Evolutionary conservation across 1,139 yeast genomes (phyloP), one percentile per base, ranked within the genome.

Genomic region (Ogataea hybrid): DNA sequence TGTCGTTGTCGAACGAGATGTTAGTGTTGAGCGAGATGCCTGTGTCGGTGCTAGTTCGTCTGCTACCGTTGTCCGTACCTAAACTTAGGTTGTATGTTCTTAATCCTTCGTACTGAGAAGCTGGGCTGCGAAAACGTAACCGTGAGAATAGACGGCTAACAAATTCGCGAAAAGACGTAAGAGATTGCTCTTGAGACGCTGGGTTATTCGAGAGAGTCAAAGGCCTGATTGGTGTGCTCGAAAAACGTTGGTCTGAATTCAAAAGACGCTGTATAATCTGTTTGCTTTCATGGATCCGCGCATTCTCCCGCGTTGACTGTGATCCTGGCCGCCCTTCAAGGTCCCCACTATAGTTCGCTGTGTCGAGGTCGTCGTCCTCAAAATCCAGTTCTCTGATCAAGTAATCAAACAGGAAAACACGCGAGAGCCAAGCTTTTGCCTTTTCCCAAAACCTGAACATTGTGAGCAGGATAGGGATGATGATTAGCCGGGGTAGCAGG

Each of bases 401-500:
- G 39, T 81, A 78, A 42, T 73, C 79, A 25, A 71, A 65, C 25
- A 65, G 50, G 30, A 62, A 55, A 12, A 51, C 46, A 9, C 55
- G 56, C 18, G 57, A 45, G 62, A 64, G 10, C 77, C 80, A 71
- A 48, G 69, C 70, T 63, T 78, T 80, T 15, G 84, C 53, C 47
- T 69, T 73, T 47, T 83, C 92, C 61, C 83, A 85, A n/a, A 84
- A 69, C 54, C 83, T 79, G 59, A 86, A 84, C 12, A 73, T 53
- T 0, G 90, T 78, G 17, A 58, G 39, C 43, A 85, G 63, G 0
- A 86, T 75, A 0, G 95, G 95, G 11, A 87, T 64, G 14, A 87
- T 53, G 14, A 86, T 71, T 29, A 87, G 68, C 50, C 95, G 68
- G 2, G 96, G 96, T 10, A 86, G 65, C 74, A 88, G 73, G 54